Evolutionary conservation across 768 basidiomycete species (phyloP), one percentile per base, ranked within the genome.

Genomic region (Suillus subalutaceus): DNA sequence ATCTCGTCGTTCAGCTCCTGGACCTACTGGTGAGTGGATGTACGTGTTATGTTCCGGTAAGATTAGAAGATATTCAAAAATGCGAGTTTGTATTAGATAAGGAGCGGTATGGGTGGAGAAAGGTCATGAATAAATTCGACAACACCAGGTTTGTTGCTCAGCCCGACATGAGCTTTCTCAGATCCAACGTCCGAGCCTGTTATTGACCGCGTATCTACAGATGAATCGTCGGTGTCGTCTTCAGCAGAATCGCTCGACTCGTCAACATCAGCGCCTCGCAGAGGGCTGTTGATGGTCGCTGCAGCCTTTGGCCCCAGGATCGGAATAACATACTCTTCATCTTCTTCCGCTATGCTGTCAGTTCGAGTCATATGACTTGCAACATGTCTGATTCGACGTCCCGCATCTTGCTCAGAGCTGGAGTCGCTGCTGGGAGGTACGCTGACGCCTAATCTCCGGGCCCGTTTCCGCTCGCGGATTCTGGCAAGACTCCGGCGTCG

Each of bases 401-500:
- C 46, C 62, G 67, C 13, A 6, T 60, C 58, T 60, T 70, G 70
- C 4, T 59, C 66, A n/a, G 48, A 58, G 30, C 70, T 68, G 12
- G 50, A 63, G 40, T 64, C 69, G 35, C 56, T 0, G 4, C 62
- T 53, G n/a, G 63, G 52, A 16, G 76, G 69, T 56, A 72, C 69
- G 48, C 66, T 62, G 62, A 78, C 60, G 6, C 76, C 76, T 73
- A 76, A 68, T 37, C 76, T 65, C 35, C 76, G 76, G 12, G 76
- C 76, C 37, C 73, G 68, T 66, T 77, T 77, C 48, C 77, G 74
- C 61, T 77, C 77, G 12, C 63, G 75, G 63, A 77, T 74, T 58
- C 68, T 71, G 44, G 76, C 67, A 32, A 77, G 72, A 59, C 77
- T 79, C 61, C 68, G 18, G 32, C 74, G 77, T 26, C 76, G 77